Evolutionary conservation across 1,284 basidiomycete species (phyloP).

Genomic region (Athelia psychrophila): DNA sequence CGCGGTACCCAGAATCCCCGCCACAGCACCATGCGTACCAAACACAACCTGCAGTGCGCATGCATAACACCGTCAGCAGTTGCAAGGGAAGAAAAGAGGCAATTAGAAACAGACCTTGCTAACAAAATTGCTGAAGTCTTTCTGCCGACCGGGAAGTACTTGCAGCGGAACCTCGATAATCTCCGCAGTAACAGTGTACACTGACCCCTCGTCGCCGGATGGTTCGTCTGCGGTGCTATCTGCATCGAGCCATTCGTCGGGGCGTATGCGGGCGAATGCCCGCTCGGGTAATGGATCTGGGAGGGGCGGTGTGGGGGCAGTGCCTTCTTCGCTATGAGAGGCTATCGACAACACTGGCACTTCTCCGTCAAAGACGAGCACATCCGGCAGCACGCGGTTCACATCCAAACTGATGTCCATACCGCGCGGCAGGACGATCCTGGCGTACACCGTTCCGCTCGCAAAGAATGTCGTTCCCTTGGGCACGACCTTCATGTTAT

Average conservation of each 20-base stretch:
- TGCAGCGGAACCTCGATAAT: conserved; percentile 71
- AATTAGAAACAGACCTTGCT: conserved; percentile 49
- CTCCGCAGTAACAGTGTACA: conserved; percentile 56
- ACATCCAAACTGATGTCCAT: conserved; percentile 63
- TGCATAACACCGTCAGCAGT: background rate
- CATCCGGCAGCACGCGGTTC: conserved; percentile 64
- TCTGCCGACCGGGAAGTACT: conserved; percentile 70
- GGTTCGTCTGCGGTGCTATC: conserved; percentile 39
- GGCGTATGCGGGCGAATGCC: conserved; percentile 72
- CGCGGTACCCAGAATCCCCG: conserved; percentile 65
- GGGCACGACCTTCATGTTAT: conserved; percentile 68
- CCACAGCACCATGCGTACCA: conserved; percentile 58
- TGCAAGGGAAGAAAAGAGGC: conserved; percentile 5
- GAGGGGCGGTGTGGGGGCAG: conserved; percentile 40
- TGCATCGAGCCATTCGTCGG: conserved; percentile 64
- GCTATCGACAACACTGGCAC: conserved; percentile 31
- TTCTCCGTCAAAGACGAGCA: conserved; percentile 71
- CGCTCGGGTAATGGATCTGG: conserved; percentile 62
- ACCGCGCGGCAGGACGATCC: conserved; percentile 63
- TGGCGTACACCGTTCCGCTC: conserved; percentile 62
- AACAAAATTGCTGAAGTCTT: conserved; percentile 70
- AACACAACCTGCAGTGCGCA: conserved; percentile 59
- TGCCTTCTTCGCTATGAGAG: conserved; percentile 9
- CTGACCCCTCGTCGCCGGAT: conserved; percentile 46
- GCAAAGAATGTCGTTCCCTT: conserved; percentile 50